phyloP scores from a whole-genome alignment of 108 stramenopile species.

The Pseudonitzschia multistriata region DNA sequence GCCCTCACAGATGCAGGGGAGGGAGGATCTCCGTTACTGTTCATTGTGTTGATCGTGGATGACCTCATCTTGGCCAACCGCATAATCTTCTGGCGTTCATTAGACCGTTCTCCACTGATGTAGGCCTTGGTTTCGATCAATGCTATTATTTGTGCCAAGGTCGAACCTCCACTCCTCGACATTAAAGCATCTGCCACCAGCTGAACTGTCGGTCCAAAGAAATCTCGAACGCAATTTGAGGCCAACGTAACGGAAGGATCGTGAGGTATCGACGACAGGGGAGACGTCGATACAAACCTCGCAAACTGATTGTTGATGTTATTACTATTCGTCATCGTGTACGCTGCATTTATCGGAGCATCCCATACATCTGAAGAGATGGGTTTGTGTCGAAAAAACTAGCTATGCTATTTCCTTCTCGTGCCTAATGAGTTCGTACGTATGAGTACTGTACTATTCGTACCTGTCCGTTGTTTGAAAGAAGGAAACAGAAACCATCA shows the following conservation, averaged over 20 bases:
- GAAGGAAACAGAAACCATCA: too few species aligned
- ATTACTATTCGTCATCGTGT: background rate
- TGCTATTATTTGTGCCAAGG: constrained; percentile 44
- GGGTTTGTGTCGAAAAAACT: too few species aligned
- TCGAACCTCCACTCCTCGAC: constrained; percentile 47
- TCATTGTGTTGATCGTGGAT: constrained; percentile 10
- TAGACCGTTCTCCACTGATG: constrained; percentile 17
- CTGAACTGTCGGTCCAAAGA: constrained; percentile 78
- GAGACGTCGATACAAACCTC: constrained; percentile 60
- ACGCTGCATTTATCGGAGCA: background rate
- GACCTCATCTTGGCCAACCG: constrained; percentile 13
- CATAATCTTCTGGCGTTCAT: constrained; percentile 35
- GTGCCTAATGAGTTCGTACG: too few species aligned
- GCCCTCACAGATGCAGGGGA: constrained; percentile 51
- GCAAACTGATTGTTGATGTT: constrained; percentile 64
- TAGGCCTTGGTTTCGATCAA: constrained; percentile 43
- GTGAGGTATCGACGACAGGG: constrained; percentile 59
- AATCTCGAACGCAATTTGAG: constrained; percentile 75
- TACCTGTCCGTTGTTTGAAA: too few species aligned
- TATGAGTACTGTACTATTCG: too few species aligned
- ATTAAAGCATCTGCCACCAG: constrained; percentile 72
- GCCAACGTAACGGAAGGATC: constrained; percentile 50
- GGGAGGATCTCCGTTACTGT: constrained; percentile 6
- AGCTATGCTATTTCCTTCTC: too few species aligned
- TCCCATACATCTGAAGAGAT: too few species aligned